Percentiles rank a stretch among this genome's conserved stretches.
Evolutionary conservation across 805 yeast species (phyloP).

Genomic region (Danielia reshetovae): DNA sequence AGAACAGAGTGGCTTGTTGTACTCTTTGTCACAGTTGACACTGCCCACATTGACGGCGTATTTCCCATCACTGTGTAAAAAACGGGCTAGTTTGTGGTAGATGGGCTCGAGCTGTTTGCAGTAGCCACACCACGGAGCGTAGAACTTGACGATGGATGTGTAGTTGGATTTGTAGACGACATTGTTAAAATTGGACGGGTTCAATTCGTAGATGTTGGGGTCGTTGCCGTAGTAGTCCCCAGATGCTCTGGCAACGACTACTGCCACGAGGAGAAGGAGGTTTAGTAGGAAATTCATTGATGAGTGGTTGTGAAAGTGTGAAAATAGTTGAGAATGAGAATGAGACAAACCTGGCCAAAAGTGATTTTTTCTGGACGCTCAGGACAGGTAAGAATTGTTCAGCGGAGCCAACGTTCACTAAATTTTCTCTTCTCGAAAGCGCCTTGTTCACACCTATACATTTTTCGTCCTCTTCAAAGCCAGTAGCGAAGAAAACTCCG

Average conservation of each 20-base stretch:
- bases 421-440: too few relatives aligned
- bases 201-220: conserved; percentile 51
- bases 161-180: conserved; percentile 69
- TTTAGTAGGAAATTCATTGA: background rate
- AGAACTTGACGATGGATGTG: conserved; percentile 80
- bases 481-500: too few relatives aligned
- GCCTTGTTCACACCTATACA: too few relatives aligned
- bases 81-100: conserved; percentile 59
- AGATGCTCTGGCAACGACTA: conserved; percentile 9
- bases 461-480: too few relatives aligned
- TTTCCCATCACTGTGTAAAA: conserved; percentile 45
- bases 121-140: conserved; percentile 98
- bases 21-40: conserved; percentile 75
- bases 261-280: background rate
- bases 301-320: too few relatives aligned
- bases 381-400: background rate
- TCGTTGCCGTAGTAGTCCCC: conserved; percentile 38
- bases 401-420: too few relatives aligned
- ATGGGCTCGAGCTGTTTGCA: conserved; percentile 70
- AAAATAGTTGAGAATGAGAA: background rate
- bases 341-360: background rate
- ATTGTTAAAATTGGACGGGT: conserved; percentile 55
- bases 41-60: conserved; percentile 66
- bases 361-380: background rate
- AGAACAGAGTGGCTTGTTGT: conserved; percentile 67